Base-by-base conservation (phyloP, 345 rosid genomes). In the Noccaea bulbosa region DNA sequence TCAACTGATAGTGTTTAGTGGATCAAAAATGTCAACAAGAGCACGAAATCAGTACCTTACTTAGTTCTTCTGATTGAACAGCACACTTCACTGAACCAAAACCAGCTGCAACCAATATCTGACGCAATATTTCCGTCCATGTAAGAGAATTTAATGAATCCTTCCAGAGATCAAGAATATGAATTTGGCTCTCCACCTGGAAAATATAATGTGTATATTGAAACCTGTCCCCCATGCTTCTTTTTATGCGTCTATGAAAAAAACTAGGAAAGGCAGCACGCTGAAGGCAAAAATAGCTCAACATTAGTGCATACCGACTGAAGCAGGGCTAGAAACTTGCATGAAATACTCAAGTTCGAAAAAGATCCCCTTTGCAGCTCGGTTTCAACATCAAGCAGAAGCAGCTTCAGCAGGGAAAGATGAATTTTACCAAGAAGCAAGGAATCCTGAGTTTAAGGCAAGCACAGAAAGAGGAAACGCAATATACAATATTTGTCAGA, bases 251-350 rank as follows among this genome's bases (percentile, higher is more conserved):
- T 54, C 39, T 24, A 35, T 53, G 8, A 46, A 58, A 38, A 2
- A n/a, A 74, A 22, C 33, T 22, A 67, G 56, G 12, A 43, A 67
- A 27, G 17, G 49, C 44, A 35, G 58, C 48, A 50, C 22, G 8
- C 44, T 11, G 9, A 30, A 40, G 15, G 43, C 5, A 53, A 54
- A 53, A 54, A 33, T 54, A 62, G 39, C 70, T 33, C 27, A 43
- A 41, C 55, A 58, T 32, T 61, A 48, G 17, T 24, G 80, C 96
- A 85, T 78, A 94, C 99, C 82, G 96, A 88, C 76, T 88, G 98
- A 62, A 89, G 85, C 60, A 94, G 80, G 38, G 92, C 99, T 77
- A 94, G 88, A 78, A 94, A 89, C 80, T 87, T 87, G 93, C 99
- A 94, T 61, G 98, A 89, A 49, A 88, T 70, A 72, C 79, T 84